Evolutionary conservation across 768 basidiomycete genomes (phyloP), one percentile per base, ranked within the genome.

Genomic region (Pleurotus platypus): DNA sequence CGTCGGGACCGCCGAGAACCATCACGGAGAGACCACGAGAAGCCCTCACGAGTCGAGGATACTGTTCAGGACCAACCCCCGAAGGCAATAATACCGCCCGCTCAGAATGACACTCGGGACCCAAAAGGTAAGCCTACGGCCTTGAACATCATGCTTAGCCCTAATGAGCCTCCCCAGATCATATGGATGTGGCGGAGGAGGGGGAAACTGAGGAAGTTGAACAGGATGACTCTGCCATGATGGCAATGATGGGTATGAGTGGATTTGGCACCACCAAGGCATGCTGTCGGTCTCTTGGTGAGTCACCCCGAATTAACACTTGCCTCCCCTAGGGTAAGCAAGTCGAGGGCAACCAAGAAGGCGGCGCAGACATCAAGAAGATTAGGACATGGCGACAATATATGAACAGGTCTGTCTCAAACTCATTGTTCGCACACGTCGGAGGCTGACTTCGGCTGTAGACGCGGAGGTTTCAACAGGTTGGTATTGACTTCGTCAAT

Each of bases 301-400:
- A 42, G 45, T 2, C 46, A 56, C 55, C 2, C 39, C 22, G 38
- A 51, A 9, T 45, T 5, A 48, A 57, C 15, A 20, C 47, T 35
- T 48, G 39, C 47, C 24, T 53, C 12, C 49, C 40, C 20, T 63
- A 93, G 92, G 89, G 88, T 43, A 90, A 90, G 66, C 82, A 78
- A 47, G 90, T 94, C 37, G 76, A 80, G 38, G 91, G 93, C 20
- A 94, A 96, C 58, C 89, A 95, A 71, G 87, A 89, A 60, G 89
- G 87, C 45, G 64, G 58, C 38, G 80, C 77, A 37, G 70, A 83
- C 55, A 71, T 89, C 63, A 94, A 90, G 79, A 94, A 92, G 74
- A 83, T 82, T 57, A 78, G 93, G 59, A 95, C 92, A 22, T 96
- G 94, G 95, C 80, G 94, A 61, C 96, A 98, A 72, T 99, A 99